Conservation (phyloP, 2,329 filamentous ascomycete genomes). For the Aspergillus costaricaensis region DNA sequence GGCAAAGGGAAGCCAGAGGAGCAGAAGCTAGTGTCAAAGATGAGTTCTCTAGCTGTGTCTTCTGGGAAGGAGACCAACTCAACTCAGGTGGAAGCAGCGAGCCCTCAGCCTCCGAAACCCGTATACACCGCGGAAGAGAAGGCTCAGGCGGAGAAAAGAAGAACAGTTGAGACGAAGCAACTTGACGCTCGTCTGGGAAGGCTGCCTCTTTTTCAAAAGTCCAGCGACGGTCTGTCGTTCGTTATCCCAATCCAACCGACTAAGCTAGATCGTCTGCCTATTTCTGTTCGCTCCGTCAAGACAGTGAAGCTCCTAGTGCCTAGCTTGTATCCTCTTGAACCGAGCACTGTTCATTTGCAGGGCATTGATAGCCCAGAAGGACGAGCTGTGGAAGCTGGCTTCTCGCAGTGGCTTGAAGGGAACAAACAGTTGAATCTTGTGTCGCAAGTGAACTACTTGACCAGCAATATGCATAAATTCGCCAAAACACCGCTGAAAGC, state of each 20-base stretch:
- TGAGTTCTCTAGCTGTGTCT: conserved; percentile 14
- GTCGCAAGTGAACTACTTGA: conserved; percentile 73
- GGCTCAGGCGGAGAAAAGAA: conserved; percentile 61
- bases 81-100: not conserved
- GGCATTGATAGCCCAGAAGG: conserved; percentile 63
- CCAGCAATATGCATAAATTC: conserved; percentile 69
- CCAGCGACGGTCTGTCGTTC: conserved; percentile 69
- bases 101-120: conserved; percentile 38
- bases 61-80: not conserved
- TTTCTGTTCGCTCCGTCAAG: conserved; percentile 61
- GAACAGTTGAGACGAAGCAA: conserved; percentile 68
- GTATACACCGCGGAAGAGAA: conserved; percentile 63
- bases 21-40: conserved; percentile 9
- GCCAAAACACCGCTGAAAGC: conserved; percentile 55
- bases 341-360: conserved; percentile 66
- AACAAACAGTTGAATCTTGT: conserved; percentile 66
- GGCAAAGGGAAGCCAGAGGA: conserved; percentile 30
- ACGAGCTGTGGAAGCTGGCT: conserved; percentile 65
- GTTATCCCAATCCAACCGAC: conserved; percentile 69
- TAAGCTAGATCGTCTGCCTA: conserved; percentile 62
- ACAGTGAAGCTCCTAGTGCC: conserved; percentile 70
- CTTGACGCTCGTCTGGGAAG: conserved; percentile 74
- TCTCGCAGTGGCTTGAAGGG: conserved; percentile 59
- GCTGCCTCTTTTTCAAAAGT: conserved; percentile 66
- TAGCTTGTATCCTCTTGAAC: conserved; percentile 69